Evolutionary conservation across 176 grass and related monocot species (phyloP), one percentile per base, ranked within the genome.

Genomic region (Luzula sylvatica): DNA sequence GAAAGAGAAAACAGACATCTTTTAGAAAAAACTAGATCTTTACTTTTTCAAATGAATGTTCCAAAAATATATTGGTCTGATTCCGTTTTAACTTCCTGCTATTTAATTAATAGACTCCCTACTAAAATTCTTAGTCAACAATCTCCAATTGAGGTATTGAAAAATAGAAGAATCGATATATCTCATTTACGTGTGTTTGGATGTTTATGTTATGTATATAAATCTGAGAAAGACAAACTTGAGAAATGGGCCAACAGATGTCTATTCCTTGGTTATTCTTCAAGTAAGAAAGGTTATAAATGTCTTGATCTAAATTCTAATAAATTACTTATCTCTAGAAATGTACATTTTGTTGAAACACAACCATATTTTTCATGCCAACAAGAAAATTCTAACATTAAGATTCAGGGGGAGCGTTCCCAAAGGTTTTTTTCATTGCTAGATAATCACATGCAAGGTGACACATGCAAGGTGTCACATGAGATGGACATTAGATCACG

Each of bases 1-100:
- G 18, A 58, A 22, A 9, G 55, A 6, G 39, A 58, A 58, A 58
- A 58, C 15, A 41, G 55, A 23, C 55, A 58, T 17, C 16, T 56
- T 12, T 15, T 56, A 1, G n/a, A 56, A 11, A 32, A 35, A 3
- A 56, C 28, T 17, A 20, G 27, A 7, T 29, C 55, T 3, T 13
- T 58, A 0, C 32, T 58, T 1, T 22, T 58, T 23, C 39, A 17
- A 11, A 17, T 20, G 8, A 18, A 58, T 23, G 18, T 58, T 7
- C 55, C 32, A 23, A 58, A 58, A 23, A 1, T 5, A 2, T 58
- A 22, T 58, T 58, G 55, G 55, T 17, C 55, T 5, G 55, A 41
- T 41, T 26, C 55, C 3, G 11, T 58, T 22, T 38, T 40, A 5
- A 41, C 55, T 12, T 8, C 29, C 21, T 58, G 16, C 3, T 58